Base-by-base conservation (phyloP, 169 alveolate genomes). In the Cyclospora cayetanensis region DNA sequence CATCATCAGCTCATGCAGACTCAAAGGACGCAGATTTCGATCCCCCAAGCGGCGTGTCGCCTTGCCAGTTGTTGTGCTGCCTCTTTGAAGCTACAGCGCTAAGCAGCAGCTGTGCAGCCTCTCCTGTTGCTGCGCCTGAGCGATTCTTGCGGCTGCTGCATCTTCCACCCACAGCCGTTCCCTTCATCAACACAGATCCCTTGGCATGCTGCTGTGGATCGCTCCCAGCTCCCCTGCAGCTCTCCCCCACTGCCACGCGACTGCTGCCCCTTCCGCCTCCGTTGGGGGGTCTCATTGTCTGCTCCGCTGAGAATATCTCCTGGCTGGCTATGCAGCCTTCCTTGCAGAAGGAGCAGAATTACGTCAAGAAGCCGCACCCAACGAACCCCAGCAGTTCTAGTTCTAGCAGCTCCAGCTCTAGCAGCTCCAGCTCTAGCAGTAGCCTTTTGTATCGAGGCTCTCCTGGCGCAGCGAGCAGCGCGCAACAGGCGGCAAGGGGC, bases 361-460 rank as follows among this genome's bases (percentile, higher is more conserved):
- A n/a, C 60, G 9, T 18, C 60, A 39, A 5, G 22, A 27, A 20
- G 11, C 39, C 31, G 9, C 66, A 2, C 7, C 42, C 42, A 42
- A 41, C 27, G 1, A 12, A 7, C 50, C 55, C 35, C 74, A 20
- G 74, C 74, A 25, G 74, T 27, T 12, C 12, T 27, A 12, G 34
- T 27, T 60, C 74, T 5, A 20, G 27, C 39, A 31, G 80, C 52
- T 7, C 7, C 39, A 12, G 80, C 80, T n/a, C n/a, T n/a, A 27
- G 88, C 68, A 11, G 72, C n/a, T n/a, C n/a, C 83, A 70, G 83
- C 83, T 35, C 55, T 53, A 70, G 83, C 83, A 70, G 83, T 53
- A 15, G 43, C 34, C 27, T 60, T n/a, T 12, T 60, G 35, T 9
- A 31, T 12, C 18, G 18, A 0, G 53, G 83, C 20, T 39, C 65